Evolutionary conservation across 306 rosid species (phyloP).

Genomic region (Gastrolobium bilobum): DNA sequence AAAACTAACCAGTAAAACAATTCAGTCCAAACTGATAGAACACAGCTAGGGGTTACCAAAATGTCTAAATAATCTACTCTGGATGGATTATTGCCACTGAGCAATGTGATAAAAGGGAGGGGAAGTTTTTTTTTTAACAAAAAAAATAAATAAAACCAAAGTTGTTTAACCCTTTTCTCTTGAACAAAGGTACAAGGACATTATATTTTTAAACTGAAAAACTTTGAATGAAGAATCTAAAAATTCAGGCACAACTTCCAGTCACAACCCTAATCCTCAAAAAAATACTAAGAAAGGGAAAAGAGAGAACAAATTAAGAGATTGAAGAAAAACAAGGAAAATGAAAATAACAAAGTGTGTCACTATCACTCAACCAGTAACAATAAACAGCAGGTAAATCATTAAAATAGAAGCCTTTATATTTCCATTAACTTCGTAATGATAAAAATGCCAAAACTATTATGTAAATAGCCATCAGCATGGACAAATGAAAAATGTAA

Average conservation of each 20-base stretch:
- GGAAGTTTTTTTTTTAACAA: neutral
- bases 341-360: neutral
- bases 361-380: slow-evolving; percentile 1
- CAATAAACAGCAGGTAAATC: slow-evolving; percentile 1
- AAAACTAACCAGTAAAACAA: neutral
- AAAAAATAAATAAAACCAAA: neutral
- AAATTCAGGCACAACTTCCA: neutral
- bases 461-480: neutral
- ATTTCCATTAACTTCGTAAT: slow-evolving; percentile 12
- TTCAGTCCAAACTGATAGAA: neutral
- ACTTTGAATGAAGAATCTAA: neutral
- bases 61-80: neutral
- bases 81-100: neutral
- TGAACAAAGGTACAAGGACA: neutral
- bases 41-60: neutral
- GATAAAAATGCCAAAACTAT: neutral
- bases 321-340: neutral
- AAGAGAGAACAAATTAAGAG: neutral
- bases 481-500: neutral
- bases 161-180: neutral
- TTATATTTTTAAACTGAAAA: neutral
- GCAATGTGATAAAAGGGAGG: neutral
- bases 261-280: neutral
- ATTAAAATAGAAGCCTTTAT: neutral
- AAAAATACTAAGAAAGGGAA: neutral